phyloP scores from a whole-genome alignment of 2,329 filamentous ascomycete genomes.

The Scedosporium aurantiacum region DNA sequence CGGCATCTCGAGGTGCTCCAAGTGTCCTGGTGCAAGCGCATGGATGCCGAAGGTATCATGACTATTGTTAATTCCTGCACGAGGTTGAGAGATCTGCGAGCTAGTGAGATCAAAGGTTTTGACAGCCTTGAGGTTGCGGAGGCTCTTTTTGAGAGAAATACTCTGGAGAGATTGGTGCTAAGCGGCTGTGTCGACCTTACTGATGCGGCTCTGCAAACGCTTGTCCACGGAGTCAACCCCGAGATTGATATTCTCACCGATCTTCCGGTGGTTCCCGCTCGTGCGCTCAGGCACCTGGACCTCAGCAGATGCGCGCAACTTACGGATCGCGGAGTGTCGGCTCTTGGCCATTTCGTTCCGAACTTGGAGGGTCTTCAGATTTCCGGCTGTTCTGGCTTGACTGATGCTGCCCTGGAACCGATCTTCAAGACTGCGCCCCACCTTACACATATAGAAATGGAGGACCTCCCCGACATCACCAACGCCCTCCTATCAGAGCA shows the following conservation, averaged over 20 bases:
- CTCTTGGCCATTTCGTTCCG: conserved; percentile 64
- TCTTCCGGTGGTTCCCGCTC: conserved; percentile 61
- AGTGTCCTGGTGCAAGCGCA: conserved; percentile 83
- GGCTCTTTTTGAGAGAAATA: conserved; percentile 69
- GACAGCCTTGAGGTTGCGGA: conserved; percentile 61
- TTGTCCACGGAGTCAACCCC: conserved; percentile 66
- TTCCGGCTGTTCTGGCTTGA: conserved; percentile 63
- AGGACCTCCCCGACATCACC: conserved; percentile 69
- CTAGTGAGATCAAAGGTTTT: conserved; percentile 72
- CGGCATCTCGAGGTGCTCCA: conserved; percentile 75
- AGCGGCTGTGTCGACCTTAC: conserved; percentile 69
- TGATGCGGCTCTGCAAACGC: conserved; percentile 60
- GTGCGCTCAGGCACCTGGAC: conserved; percentile 74
- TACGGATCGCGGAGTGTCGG: conserved; percentile 60
- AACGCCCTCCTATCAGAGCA: conserved; percentile 62
- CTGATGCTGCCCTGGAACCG: conserved; percentile 59
- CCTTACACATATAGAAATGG: conserved; percentile 79
- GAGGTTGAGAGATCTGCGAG: conserved; percentile 66
- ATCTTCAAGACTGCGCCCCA: conserved; percentile 65
- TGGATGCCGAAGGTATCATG: conserved; percentile 66
- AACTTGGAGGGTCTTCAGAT: conserved; percentile 74
- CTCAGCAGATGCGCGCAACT: conserved; percentile 67
- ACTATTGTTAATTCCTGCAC: conserved; percentile 63
- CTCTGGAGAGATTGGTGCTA: conserved; percentile 69
- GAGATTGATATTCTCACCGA: conserved; percentile 74